Percentiles rank a stretch among this genome's conserved stretches.
Evolutionary conservation across 2,329 filamentous ascomycete species (phyloP).

Genomic region (Myrmaecium sp.): DNA sequence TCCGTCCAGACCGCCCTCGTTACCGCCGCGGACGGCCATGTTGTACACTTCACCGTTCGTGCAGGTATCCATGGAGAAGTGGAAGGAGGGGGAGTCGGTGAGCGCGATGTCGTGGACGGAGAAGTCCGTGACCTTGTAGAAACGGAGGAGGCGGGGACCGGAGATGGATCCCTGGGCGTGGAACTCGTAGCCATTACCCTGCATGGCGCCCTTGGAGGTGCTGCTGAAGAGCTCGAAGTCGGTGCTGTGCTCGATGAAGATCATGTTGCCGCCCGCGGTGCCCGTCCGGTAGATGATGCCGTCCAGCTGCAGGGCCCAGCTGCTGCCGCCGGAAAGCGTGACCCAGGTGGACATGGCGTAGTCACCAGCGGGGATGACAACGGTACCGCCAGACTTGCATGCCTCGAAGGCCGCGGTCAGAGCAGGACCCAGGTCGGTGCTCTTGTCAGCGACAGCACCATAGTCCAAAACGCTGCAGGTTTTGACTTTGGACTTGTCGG

Average conservation of each 20-base stretch:
- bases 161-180: conserved; percentile 24
- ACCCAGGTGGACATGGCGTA: conserved; percentile 36
- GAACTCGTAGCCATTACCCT: conserved; percentile 35
- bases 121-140: conserved; percentile 29
- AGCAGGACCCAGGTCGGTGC: conserved; percentile 34
- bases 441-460: conserved; percentile 33
- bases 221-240: conserved; percentile 39
- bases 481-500: conserved; percentile 29
- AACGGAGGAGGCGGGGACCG: conserved; percentile 29
- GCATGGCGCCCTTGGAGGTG: conserved; percentile 34
- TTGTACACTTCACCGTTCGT: conserved; percentile 38
- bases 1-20: conserved; percentile 37
- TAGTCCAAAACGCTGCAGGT: conserved; percentile 37
- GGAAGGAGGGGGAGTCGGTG: conserved; percentile 33
- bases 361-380: conserved; percentile 32
- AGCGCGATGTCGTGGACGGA: conserved; percentile 33
- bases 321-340: conserved; percentile 28
- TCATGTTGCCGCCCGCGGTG: conserved; percentile 34
- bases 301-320: conserved; percentile 35
- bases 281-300: conserved; percentile 36
- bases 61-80: conserved; percentile 34
- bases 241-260: conserved; percentile 30
- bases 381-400: conserved; percentile 33
- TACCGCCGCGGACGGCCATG: conserved; percentile 35
- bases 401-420: conserved; percentile 31